These are phyloP conservation scores for Setaria viridis DNA, from an alignment of 202 grass and related monocot genomes.

Conservation along the genomic window DNA sequence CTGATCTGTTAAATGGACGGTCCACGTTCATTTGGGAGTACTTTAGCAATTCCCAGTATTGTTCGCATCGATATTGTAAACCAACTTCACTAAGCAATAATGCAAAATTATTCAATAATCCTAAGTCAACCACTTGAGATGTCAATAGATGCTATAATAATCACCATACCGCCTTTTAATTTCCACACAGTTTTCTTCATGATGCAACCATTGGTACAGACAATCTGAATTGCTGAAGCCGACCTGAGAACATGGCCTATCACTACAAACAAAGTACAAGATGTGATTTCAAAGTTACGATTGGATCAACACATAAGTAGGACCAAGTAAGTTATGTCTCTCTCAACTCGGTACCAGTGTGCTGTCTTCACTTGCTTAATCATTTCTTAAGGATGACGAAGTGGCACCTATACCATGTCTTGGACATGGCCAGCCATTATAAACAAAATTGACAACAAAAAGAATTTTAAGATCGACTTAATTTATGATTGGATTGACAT, in stretches of 20 bases:
- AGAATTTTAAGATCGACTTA: neutral
- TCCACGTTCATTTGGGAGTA: too few relatives aligned
- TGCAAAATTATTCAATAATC: too few relatives aligned
- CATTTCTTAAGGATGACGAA: neutral
- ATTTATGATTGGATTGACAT: neutral
- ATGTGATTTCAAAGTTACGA: neutral
- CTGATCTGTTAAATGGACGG: too few relatives aligned
- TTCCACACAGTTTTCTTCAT: neutral
- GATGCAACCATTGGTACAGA: neutral
- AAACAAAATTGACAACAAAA: neutral
- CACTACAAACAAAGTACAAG: neutral
- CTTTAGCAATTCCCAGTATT: too few relatives aligned
- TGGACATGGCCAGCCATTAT: neutral
- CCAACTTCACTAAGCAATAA: too few relatives aligned
- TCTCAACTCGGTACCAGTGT: neutral
- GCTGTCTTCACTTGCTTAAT: conserved; percentile 21
- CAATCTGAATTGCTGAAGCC: neutral
- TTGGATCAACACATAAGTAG: conserved; percentile 2
- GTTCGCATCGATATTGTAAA: too few relatives aligned
- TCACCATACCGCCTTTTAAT: neutral
- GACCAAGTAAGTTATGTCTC: neutral
- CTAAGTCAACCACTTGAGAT: too few relatives aligned
- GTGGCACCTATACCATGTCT: neutral
- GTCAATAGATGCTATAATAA: too few relatives aligned
- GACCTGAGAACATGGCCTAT: neutral